Evolutionary conservation across 768 basidiomycete species (phyloP).

Genomic region (Boletellus emodensis): DNA sequence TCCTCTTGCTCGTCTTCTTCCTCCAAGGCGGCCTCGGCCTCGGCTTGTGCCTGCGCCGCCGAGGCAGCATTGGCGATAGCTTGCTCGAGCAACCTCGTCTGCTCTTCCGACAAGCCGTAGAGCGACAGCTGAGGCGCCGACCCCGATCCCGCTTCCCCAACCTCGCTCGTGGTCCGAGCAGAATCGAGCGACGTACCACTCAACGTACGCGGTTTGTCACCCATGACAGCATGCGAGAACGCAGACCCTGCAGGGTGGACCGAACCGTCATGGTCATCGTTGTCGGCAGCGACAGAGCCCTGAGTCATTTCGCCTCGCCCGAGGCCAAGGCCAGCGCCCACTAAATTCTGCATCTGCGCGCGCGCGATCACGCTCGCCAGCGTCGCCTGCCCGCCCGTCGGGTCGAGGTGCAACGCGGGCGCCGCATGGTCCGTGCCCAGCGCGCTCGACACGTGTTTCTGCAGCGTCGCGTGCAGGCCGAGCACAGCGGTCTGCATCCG

Average conservation of each 20-base stretch:
- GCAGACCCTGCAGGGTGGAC: constrained; percentile 12
- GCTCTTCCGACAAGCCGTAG: constrained; percentile 72
- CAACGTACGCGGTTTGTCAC: background rate
- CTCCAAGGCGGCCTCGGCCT: constrained; percentile 72
- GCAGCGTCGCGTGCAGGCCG: constrained; percentile 52
- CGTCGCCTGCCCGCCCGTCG: constrained; percentile 59
- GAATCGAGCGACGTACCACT: constrained; percentile 3
- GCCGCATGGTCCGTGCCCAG: constrained; percentile 40
- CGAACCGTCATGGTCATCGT: too few species aligned
- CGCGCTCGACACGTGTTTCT: constrained; percentile 53
- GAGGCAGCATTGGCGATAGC: constrained; percentile 73
- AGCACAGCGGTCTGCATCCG: constrained; percentile 51
- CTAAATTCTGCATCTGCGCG: constrained; percentile 53
- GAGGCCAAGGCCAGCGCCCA: background rate
- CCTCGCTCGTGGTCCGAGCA: constrained; percentile 6
- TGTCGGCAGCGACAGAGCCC: too few species aligned
- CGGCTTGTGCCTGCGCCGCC: constrained; percentile 73
- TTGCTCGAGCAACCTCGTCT: constrained; percentile 62
- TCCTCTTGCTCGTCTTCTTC: constrained; percentile 59
- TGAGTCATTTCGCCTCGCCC: too few species aligned
- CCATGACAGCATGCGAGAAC: background rate
- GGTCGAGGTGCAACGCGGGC: constrained; percentile 36
- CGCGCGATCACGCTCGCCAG: constrained; percentile 69
- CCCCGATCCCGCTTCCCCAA: constrained; percentile 2
- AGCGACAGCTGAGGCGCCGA: constrained; percentile 49